These are phyloP conservation scores for Lentinula sp. DNA, from an alignment of 768 basidiomycete genomes.

Conservation along the genomic window DNA sequence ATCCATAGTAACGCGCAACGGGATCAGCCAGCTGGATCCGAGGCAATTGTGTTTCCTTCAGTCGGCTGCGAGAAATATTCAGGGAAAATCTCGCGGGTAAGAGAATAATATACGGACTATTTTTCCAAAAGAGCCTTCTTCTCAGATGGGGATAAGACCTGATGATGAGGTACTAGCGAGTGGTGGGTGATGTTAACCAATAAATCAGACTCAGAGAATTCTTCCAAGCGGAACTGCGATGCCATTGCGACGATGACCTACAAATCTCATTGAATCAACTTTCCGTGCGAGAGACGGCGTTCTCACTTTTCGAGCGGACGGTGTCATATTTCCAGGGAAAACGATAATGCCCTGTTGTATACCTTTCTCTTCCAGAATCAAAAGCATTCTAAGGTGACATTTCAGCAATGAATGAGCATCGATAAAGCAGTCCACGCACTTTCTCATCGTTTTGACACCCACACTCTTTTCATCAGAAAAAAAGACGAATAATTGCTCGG, in stretches of 20 bases:
- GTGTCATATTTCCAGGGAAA: slow-evolving; percentile 94
- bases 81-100: slow-evolving; percentile 2
- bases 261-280: not conserved
- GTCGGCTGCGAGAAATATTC: slow-evolving; percentile 51
- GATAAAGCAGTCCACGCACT: slow-evolving; percentile 45
- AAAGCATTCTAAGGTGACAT: slow-evolving; percentile 58
- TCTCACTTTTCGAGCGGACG: slow-evolving; percentile 87
- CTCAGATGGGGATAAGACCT: slow-evolving; percentile 78
- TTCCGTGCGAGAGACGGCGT: not conserved
- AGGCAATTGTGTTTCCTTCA: slow-evolving; percentile 97
- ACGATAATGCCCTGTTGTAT: slow-evolving; percentile 92
- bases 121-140: slow-evolving; percentile 82
- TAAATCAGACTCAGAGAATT: slow-evolving; percentile 94
- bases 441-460: slow-evolving; percentile 96
- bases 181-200: slow-evolving; percentile 98
- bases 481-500: slow-evolving; percentile 86
- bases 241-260: slow-evolving; percentile 93
- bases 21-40: slow-evolving; percentile 96
- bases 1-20: slow-evolving; percentile 97
- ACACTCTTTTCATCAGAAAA: slow-evolving; percentile 96
- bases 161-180: slow-evolving; percentile 89
- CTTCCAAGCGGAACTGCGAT: slow-evolving; percentile 81
- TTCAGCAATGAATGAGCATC: not conserved
- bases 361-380: slow-evolving; percentile 85
- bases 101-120: slow-evolving; percentile 65